Base-by-base conservation (phyloP, 148 eudicot genomes). In the Dianthus caryophyllus region DNA sequence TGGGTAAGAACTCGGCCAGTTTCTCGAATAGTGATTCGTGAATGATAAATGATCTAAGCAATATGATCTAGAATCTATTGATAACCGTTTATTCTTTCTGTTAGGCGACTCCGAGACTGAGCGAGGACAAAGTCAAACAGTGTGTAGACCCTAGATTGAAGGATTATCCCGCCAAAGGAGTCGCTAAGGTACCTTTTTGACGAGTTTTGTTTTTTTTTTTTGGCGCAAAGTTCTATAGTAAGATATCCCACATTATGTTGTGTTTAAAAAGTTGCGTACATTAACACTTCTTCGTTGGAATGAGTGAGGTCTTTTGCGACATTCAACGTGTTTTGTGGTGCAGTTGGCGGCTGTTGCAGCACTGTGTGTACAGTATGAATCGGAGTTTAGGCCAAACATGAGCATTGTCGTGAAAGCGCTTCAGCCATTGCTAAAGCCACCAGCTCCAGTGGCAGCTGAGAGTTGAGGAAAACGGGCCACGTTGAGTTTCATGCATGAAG, bases 91-190 rank as follows among this genome's bases (percentile, higher is more conserved):
- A 9, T 48, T 74, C 36, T 2, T 51, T 13, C 61, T 56, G 9
- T 24, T 66, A 78, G 87, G 87, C 87, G 11, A 84, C 88, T 31
- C 88, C 88, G 17, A 75, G 88, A 77, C 77, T 84, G 51, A 91
- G 97, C 49, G 96, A 91, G 74, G 97, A 91, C 76, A 88, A 91
- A 84, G 96, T 91, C 1, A 88, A 88, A 73, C 91, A 86, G 68
- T 86, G 91, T 70, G 88, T 86, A 25, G 91, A 86, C 67, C 91
- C 91, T 10, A 84, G 83, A 65, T 76, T 86, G 73, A 86, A 81
- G 71, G 88, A 81, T 27, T 86, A 86, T 71, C 91, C 91, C 43
- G 76, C 81, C 20, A 86, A 86, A 82, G 91, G 84, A 65, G 86
- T 84, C 58, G 91, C 91, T 63, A 86, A 86, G 84, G 84, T 55